Conservation (phyloP, 176 grass and related monocot species). For the Aegilops longissima region DNA sequence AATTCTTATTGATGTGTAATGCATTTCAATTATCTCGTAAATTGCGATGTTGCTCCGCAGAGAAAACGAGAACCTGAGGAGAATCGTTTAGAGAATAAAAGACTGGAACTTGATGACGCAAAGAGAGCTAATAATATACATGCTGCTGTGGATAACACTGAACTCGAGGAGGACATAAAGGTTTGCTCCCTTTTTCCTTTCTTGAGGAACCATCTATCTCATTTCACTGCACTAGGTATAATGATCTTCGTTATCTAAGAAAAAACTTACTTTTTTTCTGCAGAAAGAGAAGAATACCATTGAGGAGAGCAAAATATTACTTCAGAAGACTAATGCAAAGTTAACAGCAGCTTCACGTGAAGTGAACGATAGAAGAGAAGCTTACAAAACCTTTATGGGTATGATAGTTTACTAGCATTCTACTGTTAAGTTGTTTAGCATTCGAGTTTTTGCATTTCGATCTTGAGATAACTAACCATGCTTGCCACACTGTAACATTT, state of each 20-base stretch:
- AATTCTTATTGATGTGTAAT: slow-evolving; percentile 5
- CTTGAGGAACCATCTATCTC: slow-evolving; percentile 18
- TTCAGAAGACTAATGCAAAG: slow-evolving; percentile 52
- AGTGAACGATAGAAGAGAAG: slow-evolving; percentile 46
- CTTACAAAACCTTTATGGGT: slow-evolving; percentile 59
- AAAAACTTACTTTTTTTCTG: slow-evolving; percentile 26
- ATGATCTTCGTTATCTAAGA: slow-evolving; percentile 6
- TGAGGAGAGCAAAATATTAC: slow-evolving; percentile 42
- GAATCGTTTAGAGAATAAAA: slow-evolving; percentile 41
- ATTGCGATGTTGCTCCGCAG: slow-evolving; percentile 37
- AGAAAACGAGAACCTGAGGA: slow-evolving; percentile 54
- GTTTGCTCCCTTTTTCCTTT: slow-evolving; percentile 41
- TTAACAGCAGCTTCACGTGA: slow-evolving; percentile 38
- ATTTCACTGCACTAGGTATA: not conserved
- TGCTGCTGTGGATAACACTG: slow-evolving; percentile 47
- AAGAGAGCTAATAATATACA: slow-evolving; percentile 49
- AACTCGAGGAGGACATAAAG: slow-evolving; percentile 72
- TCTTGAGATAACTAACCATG: no score
- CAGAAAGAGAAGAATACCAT: slow-evolving; percentile 59
- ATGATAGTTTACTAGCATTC: slow-evolving; percentile 26
- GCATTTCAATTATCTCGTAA: not conserved
- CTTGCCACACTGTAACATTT: no score
- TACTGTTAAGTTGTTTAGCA: not conserved
- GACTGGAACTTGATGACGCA: slow-evolving; percentile 42
- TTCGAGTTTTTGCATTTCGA: no score